phyloP scores from a whole-genome alignment of 208 protist species.

The Trypanosomatidae sp. region DNA sequence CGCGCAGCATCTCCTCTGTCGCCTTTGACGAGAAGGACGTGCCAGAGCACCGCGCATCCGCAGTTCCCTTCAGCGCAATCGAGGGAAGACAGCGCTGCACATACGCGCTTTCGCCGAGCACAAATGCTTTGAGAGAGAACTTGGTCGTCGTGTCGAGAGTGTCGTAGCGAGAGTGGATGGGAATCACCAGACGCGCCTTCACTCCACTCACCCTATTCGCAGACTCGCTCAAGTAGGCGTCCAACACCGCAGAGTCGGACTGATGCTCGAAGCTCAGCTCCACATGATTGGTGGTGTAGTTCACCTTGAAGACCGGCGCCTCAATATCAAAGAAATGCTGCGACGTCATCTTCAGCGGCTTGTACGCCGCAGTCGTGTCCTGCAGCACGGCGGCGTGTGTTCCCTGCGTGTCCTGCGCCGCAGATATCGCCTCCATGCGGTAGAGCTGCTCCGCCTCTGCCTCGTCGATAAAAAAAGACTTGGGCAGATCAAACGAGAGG shows the following conservation, averaged over 20 bases:
- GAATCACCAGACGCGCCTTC: slow-evolving; percentile 52
- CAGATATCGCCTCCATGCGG: slow-evolving; percentile 17
- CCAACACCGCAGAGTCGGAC: not conserved
- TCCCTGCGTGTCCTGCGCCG: not conserved
- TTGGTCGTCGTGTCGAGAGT: slow-evolving; percentile 33
- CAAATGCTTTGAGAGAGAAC: slow-evolving; percentile 45
- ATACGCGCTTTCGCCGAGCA: slow-evolving; percentile 39
- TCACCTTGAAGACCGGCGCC: slow-evolving; percentile 66
- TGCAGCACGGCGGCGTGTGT: slow-evolving; percentile 1
- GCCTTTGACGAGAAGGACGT: slow-evolving; percentile 7
- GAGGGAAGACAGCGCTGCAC: slow-evolving; percentile 49
- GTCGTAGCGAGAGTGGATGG: slow-evolving; percentile 85
- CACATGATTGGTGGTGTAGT: slow-evolving; percentile 51
- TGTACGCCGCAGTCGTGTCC: slow-evolving; percentile 39
- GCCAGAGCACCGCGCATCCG: slow-evolving; percentile 12
- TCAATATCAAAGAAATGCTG: slow-evolving; percentile 79
- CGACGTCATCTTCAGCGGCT: slow-evolving; percentile 36
- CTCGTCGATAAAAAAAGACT: slow-evolving; percentile 72
- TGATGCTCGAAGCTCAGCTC: slow-evolving; percentile 23
- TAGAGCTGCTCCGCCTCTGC: slow-evolving; percentile 72
- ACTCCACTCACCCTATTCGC: no score
- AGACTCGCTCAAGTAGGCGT: slow-evolving; percentile 9
- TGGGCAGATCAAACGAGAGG: slow-evolving; percentile 48
- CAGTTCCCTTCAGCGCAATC: slow-evolving; percentile 26
- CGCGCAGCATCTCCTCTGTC: not conserved